A percentile compares a stretch with the other conserved stretches of the same genome.
Conservation (phyloP, 2,329 filamentous ascomycete genomes). For the Diaporthe citrichinensis region DNA sequence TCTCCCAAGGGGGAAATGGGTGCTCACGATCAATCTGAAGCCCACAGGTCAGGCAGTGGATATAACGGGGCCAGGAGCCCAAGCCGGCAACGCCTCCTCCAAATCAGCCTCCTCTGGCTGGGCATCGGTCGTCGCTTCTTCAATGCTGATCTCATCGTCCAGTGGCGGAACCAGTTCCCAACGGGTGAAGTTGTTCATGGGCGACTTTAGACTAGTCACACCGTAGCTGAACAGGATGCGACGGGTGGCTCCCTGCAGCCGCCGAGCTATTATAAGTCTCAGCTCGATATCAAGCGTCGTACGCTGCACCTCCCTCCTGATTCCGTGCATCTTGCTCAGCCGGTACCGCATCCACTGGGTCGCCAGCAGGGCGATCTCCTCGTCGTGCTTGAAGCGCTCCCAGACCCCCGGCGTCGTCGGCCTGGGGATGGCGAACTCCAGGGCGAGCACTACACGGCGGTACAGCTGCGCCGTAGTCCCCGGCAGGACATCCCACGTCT, state of each 20-base stretch:
- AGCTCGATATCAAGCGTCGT: slow-evolving; percentile 29
- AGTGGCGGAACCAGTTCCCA: not conserved
- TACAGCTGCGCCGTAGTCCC: not conserved
- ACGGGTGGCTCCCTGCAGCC: not conserved
- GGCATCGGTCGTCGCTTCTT: not conserved
- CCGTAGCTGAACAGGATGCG: slow-evolving; percentile 10
- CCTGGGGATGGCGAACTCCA: slow-evolving; percentile 20
- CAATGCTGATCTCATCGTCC: not conserved
- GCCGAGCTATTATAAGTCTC: not conserved
- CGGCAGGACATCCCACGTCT: slow-evolving; percentile 31
- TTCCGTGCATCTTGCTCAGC: slow-evolving; percentile 34
- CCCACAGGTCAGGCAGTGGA: not conserved
- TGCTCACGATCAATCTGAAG: not conserved
- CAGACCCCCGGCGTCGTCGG: slow-evolving; percentile 18
- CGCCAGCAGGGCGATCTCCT: slow-evolving; percentile 7
- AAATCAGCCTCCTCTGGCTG: not conserved
- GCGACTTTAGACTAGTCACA: not conserved
- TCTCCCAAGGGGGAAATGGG: not conserved
- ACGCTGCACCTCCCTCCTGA: slow-evolving; percentile 17
- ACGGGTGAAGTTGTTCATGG: not conserved
- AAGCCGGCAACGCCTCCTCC: not conserved
- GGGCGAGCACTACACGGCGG: not conserved
- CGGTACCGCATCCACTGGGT: slow-evolving; percentile 38
- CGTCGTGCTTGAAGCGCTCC: not conserved
- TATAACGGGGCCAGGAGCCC: not conserved